Base-by-base conservation (phyloP, 2,329 filamentous ascomycete species). In the Chalaropsis ovoidea region DNA sequence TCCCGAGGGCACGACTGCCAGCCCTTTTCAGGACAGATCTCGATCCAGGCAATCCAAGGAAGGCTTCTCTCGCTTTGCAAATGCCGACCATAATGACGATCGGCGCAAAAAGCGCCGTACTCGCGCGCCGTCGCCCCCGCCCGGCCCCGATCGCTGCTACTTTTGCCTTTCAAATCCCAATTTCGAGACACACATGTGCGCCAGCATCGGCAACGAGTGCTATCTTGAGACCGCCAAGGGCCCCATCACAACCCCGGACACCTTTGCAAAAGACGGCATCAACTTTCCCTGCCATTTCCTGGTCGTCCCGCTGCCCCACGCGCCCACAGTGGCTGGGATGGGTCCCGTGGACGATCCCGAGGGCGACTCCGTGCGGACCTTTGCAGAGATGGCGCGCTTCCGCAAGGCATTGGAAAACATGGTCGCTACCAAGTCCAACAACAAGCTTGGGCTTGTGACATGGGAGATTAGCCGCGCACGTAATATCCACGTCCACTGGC, bases 141-240 rank as follows among this genome's bases (percentile, higher is more conserved):
- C 85, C 0, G 85, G 86, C 0, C 90, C 90, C 1, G 86, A 87
- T 63, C 82, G 87, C 71, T 99, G 94, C 77, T 99, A 94, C 79
- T 97, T 99, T 78, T 99, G 94, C 73, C 81, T 99, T 11, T 92
- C 90, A 5, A 96, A 95, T 74, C 85, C 88, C 5, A 88, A 87
- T 68, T 79, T 94, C 56, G 88, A 89, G 63, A 87, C 87, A 1
- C 93, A 99, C 76, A 88, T 99, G 75, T 87, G 96, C 71, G 88
- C 88, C 69, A 91, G 88, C 31, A 93, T 99, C 69, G 94, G 89
- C 64, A 86, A 91, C 19, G 88, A 95, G 68, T 82, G 86, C 64
- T 97, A 97, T 74, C 77, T 97, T 65, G 95, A 94, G 35, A 94
- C 88, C 27, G 90, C 94, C 67, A 96, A 96, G 74, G 94, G 94